Conservation (phyloP, 2,329 filamentous ascomycete genomes). For the Ampelomyces quisqualis region DNA sequence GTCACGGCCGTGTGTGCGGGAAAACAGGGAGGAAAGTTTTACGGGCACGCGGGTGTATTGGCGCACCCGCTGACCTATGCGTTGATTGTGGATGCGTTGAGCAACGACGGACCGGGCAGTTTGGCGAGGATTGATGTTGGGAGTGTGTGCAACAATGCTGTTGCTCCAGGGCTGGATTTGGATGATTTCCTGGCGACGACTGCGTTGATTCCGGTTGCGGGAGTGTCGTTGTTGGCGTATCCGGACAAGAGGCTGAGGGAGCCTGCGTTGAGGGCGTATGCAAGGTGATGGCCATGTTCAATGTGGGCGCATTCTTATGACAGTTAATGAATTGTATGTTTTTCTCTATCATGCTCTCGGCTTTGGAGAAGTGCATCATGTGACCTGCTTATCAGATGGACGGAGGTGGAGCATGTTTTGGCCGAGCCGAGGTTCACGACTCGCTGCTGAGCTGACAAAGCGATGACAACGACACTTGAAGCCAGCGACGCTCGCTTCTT, state of each 20-base stretch:
- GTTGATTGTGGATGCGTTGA: slow-evolving; percentile 53
- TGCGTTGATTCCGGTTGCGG: slow-evolving; percentile 46
- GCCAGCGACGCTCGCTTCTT: no score
- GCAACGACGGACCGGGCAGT: slow-evolving; percentile 49
- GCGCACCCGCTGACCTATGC: slow-evolving; percentile 52
- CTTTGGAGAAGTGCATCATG: no score
- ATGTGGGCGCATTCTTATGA: no score
- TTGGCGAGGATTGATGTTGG: slow-evolving; percentile 44
- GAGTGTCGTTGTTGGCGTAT: slow-evolving; percentile 28
- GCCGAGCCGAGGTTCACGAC: no score
- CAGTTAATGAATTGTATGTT: not conserved
- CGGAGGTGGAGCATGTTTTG: no score
- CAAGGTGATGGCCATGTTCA: slow-evolving; percentile 20
- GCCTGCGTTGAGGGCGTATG: slow-evolving; percentile 48
- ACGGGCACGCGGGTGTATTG: slow-evolving; percentile 54
- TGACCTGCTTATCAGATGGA: no score
- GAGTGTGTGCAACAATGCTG: slow-evolving; percentile 44
- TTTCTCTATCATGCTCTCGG: no score
- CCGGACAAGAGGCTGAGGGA: slow-evolving; percentile 41
- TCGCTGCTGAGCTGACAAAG: no score
- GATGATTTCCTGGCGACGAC: slow-evolving; percentile 51
- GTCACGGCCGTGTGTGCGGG: slow-evolving; percentile 49
- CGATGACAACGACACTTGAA: no score
- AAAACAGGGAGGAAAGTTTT: slow-evolving; percentile 48
- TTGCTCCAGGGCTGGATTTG: slow-evolving; percentile 46